Evolutionary conservation across 1,284 basidiomycete species (phyloP), one percentile per base, ranked within the genome.

Genomic region (Boletus semigastroideus): DNA sequence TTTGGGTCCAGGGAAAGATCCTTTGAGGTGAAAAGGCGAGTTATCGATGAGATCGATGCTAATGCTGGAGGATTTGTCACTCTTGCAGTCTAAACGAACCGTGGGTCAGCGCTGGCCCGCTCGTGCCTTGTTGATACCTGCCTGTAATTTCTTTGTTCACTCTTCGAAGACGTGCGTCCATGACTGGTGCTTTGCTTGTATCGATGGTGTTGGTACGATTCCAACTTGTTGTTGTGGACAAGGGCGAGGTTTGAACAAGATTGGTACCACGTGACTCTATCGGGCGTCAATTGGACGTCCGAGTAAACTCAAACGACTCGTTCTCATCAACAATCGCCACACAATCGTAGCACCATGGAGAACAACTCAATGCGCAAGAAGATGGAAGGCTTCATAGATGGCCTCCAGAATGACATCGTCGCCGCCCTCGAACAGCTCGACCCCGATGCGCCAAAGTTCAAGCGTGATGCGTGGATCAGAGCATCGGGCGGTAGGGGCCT

Each of bases 71-170:
- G 84, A 79, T 77, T 87, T 92, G 78, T 98, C 94, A 68, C 88
- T 94, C 76, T 94, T 92, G 80, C 93, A 96, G 71, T 96, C 94
- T 91, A 42, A 48, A 39, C 43, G 41, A 19, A 37, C 31, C 5
- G 39, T 42, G 28, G 37, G 54, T 49, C 34, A 43, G 51, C 30
- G 44, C 43, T 47, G 14, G 38, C 19, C 12, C 16, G 13, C 25
- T 7, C 38, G 12, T 11, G n/a, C 25, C 38, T 14, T 20, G n/a
- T 37, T 12, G 22, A 22, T 37, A 67, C 80, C 57, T 47, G 90
- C 92, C 92, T 62, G 82, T 72, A 58, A 95, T 94, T 75, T 95
- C 94, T 75, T 95, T 96, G 73, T 92, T 92, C 33, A 97, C 88
- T 63, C 94, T 79, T 60, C 94, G 82, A 49, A 94, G 80, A 58